These are phyloP conservation scores for Sclerotinia minor DNA, from an alignment of 2,329 filamentous ascomycete genomes.

Conservation along the genomic window DNA sequence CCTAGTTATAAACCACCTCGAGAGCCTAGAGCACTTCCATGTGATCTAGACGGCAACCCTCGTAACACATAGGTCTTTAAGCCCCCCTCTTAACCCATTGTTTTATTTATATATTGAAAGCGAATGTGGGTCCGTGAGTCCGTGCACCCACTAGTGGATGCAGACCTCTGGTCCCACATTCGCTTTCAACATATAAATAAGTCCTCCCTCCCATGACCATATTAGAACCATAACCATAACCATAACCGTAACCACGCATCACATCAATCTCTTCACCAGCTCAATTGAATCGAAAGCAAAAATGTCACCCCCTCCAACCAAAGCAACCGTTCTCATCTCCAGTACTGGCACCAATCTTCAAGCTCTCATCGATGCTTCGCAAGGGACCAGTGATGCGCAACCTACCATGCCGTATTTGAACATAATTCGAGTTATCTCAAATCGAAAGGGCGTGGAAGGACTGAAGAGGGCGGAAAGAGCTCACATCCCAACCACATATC, in stretches of 20 bases:
- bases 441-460: constrained; percentile 64
- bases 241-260: no score
- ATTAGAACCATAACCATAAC: no score
- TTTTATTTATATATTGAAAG: no score
- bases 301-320: constrained; percentile 33
- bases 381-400: constrained; percentile 34
- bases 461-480: constrained; percentile 60
- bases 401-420: constrained; percentile 48
- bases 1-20: no score
- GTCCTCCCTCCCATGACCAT: background rate
- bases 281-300: background rate
- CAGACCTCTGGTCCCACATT: no score
- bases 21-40: no score
- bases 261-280: background rate
- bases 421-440: constrained; percentile 65
- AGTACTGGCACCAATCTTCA: constrained; percentile 72
- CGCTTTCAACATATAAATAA: background rate
- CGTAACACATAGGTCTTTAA: no score
- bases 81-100: no score
- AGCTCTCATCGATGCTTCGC: constrained; percentile 55
- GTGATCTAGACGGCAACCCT: no score
- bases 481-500: constrained; percentile 62
- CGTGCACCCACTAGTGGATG: no score
- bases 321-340: constrained; percentile 62
- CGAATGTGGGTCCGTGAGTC: no score